A percentile compares a stretch with the other conserved stretches of the same genome.
phyloP scores from a whole-genome alignment of 1,284 basidiomycete genomes.

The Cryptococcus sp. region DNA sequence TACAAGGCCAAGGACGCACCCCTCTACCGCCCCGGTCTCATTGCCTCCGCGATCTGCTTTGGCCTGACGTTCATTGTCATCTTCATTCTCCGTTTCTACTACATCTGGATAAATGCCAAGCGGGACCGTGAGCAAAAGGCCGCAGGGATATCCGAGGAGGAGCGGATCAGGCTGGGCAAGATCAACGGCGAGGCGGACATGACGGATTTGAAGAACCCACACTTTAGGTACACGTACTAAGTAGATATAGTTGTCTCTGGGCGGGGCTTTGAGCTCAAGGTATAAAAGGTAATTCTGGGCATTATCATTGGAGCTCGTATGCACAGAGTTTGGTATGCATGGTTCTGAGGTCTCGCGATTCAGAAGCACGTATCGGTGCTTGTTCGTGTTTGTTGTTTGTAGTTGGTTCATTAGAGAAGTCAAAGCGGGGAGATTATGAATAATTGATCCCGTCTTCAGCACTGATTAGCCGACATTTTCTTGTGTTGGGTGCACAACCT shows the following conservation, averaged over 20 bases:
- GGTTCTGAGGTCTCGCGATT: no score
- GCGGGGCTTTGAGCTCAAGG: no score
- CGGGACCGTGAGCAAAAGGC: constrained; percentile 1
- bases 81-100: constrained; percentile 11
- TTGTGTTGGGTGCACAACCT: no score
- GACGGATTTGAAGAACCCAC: constrained; percentile 1
- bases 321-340: no score
- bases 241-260: no score
- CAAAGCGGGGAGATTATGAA: no score
- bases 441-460: no score
- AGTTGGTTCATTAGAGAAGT: no score
- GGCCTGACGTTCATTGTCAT: constrained; percentile 8
- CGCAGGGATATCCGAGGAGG: constrained; percentile 7
- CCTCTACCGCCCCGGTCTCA: constrained; percentile 6
- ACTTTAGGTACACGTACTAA: background rate
- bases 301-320: background rate
- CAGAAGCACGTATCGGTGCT: no score
- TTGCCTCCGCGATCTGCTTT: constrained; percentile 7
- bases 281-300: background rate
- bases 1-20: constrained; percentile 10
- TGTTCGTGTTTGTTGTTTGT: no score
- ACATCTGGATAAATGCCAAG: constrained; percentile 10
- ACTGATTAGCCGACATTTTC: no score
- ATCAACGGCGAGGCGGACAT: constrained; percentile 10
- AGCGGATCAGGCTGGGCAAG: constrained; percentile 8